phyloP scores from a whole-genome alignment of 768 basidiomycete species.

The Hypsizygus marmoreus region DNA sequence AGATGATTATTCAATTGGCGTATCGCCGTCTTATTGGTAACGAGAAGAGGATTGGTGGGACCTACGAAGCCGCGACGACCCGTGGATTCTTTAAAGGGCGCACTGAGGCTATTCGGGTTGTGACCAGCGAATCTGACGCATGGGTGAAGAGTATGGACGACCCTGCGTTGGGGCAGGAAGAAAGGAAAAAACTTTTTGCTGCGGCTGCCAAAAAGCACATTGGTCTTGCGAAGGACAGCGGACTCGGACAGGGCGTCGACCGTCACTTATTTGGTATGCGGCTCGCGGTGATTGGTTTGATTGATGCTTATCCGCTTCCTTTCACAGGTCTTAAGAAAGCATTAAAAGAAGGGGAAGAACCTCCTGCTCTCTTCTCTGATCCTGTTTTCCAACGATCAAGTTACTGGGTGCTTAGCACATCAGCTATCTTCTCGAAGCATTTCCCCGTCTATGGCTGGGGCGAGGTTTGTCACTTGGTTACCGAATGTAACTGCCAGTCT shows the following conservation, averaged over 20 bases:
- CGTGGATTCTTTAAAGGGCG: slow-evolving; percentile 85
- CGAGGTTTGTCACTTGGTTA: slow-evolving; percentile 68
- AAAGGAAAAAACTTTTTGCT: slow-evolving; percentile 55
- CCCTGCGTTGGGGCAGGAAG: slow-evolving; percentile 34
- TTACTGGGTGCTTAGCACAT: slow-evolving; percentile 90
- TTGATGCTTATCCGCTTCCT: neutral
- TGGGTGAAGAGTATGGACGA: slow-evolving; percentile 81
- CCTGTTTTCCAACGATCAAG: slow-evolving; percentile 70
- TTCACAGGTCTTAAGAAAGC: slow-evolving; percentile 69
- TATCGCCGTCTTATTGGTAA: slow-evolving; percentile 68
- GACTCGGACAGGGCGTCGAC: slow-evolving; percentile 77
- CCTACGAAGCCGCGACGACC: slow-evolving; percentile 96
- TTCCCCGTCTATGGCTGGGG: slow-evolving; percentile 93
- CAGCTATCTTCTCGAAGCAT: slow-evolving; percentile 83
- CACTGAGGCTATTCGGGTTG: slow-evolving; percentile 91
- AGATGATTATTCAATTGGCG: slow-evolving; percentile 89
- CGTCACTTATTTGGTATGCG: slow-evolving; percentile 80
- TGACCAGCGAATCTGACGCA: slow-evolving; percentile 72
- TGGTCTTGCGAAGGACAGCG: slow-evolving; percentile 62
- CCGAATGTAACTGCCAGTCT: too few relatives aligned
- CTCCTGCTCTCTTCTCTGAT: slow-evolving; percentile 76
- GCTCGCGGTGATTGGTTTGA: neutral
- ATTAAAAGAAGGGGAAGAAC: slow-evolving; percentile 57
- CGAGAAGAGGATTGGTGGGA: slow-evolving; percentile 66
- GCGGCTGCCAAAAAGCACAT: slow-evolving; percentile 68